A percentile compares a stretch with the other conserved stretches of the same genome.
Evolutionary conservation across 805 yeast species (phyloP).

Genomic region (Candida nitratophila): DNA sequence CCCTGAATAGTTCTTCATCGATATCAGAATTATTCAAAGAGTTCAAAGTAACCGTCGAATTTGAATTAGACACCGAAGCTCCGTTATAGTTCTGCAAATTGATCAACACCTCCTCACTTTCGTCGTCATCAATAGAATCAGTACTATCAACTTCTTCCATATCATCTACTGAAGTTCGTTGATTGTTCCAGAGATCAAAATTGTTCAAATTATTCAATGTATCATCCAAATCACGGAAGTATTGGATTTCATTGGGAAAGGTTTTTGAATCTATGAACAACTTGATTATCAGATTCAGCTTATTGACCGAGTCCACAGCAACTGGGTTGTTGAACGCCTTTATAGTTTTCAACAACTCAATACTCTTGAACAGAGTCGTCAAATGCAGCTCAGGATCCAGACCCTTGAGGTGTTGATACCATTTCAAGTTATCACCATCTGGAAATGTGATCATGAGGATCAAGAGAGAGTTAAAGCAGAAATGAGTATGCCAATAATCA

Average conservation of each 20-base stretch:
- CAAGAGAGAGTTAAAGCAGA: slow-evolving; percentile 28
- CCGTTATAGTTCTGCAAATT: not conserved
- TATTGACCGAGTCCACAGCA: slow-evolving; percentile 18
- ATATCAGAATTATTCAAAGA: not conserved
- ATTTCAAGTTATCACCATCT: slow-evolving; percentile 2
- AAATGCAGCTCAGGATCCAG: not conserved
- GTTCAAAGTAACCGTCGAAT: slow-evolving; percentile 8
- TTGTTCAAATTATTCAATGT: slow-evolving; percentile 5
- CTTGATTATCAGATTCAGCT: slow-evolving; percentile 14
- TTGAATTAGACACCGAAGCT: slow-evolving; percentile 10
- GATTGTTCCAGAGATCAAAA: not conserved
- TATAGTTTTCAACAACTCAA: slow-evolving; percentile 21
- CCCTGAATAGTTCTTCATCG: not conserved
- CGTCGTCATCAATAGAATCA: not conserved
- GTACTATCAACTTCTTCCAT: slow-evolving; percentile 3
- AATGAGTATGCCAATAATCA: slow-evolving; percentile 35
- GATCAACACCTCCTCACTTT: not conserved
- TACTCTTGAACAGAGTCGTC: slow-evolving; percentile 10
- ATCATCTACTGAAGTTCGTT: too few relatives aligned
- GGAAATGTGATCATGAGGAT: slow-evolving; percentile 19
- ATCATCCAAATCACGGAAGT: slow-evolving; percentile 9
- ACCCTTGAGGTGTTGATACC: not conserved
- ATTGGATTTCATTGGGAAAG: not conserved
- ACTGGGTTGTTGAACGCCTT: slow-evolving; percentile 21
- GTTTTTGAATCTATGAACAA: slow-evolving; percentile 15